Conservation (phyloP, 495 filamentous ascomycete species). For the Penicillium antarcticum region DNA sequence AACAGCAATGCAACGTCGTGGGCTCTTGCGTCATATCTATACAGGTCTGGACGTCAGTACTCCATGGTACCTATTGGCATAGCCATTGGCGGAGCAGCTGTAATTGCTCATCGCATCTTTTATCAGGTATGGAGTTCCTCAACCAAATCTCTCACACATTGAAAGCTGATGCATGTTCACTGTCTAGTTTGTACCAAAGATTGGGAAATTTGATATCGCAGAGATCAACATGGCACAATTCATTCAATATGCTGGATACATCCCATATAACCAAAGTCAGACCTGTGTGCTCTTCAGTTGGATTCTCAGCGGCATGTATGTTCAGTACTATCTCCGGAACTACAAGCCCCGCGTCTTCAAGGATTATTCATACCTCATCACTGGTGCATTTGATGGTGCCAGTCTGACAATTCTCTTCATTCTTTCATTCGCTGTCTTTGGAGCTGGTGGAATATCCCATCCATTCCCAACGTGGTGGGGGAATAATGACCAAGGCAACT, state of each 20-base stretch:
- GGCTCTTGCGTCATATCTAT: conserved; percentile 42
- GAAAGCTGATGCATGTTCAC: background rate
- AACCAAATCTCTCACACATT: background rate
- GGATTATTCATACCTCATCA: conserved; percentile 56
- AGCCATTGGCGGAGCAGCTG: conserved; percentile 35
- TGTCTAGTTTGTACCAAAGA: conserved; percentile 30
- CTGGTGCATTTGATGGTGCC: conserved; percentile 55
- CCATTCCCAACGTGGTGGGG: conserved; percentile 50
- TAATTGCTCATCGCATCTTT: conserved; percentile 39
- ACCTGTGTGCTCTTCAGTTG: conserved; percentile 34
- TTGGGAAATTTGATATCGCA: conserved; percentile 20
- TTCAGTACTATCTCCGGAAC: conserved; percentile 52
- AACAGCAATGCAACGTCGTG: conserved; percentile 43
- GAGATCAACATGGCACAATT: conserved; percentile 43
- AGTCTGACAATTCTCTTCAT: conserved; percentile 51
- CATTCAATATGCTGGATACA: conserved; percentile 41
- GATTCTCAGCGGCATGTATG: conserved; percentile 41
- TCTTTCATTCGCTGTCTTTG: conserved; percentile 57
- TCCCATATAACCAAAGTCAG: conserved; percentile 44
- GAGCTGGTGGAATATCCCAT: conserved; percentile 32
- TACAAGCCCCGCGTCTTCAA: conserved; percentile 48
- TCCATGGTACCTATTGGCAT: conserved; percentile 46
- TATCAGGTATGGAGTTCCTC: conserved; percentile 25
- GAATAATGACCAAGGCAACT: conserved; percentile 34
- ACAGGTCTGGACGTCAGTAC: conserved; percentile 28